Evolutionary conservation across 371 early-diverging fungal species (phyloP), one percentile per base, ranked within the genome.

Genomic region (Mortierella sp.): DNA sequence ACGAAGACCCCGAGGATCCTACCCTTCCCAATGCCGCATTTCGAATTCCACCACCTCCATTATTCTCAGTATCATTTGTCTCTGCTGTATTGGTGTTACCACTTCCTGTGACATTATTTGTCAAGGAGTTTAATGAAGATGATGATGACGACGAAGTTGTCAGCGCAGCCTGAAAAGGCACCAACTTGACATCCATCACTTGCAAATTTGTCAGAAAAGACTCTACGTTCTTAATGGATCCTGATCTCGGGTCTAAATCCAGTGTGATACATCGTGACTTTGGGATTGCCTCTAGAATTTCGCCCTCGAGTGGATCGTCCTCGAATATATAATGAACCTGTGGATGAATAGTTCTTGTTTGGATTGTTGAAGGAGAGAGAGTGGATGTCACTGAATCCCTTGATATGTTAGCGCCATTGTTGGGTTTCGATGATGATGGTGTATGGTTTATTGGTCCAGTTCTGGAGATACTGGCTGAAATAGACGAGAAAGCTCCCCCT

Each of bases 251-350:
- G 32, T 80, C 80, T 17, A 80, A 54, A 32, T 80, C 74, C 17
- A 80, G 34, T 0, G 75, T 70, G 40, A 80, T 80, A 28, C 68
- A 70, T 0, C 75, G 66, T 0, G 74, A 70, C 40, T 68, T 74
- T 6, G 80, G 80, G 31, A 80, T 63, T 1, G 74, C 70, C 17
- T 63, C 74, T 37, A 80, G 63, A 32, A 70, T 74, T 31, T 70
- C 70, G 29, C 62, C 42, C 51, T 80, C 74, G 2, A 70, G 68
- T 3, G 70, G 70, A 42, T 80, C 80, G 35, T 74, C 57, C 40
- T 73, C 80, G 31, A 80, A 80, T 7, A 80, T 59, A 54, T 74
- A 80, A 28, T 80, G 80, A 4, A 80, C 71, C 29, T 70, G 74
- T 1, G 80, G 75, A 26, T 74, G 74, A 3, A 74, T 32, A 3